These are phyloP conservation scores for Discostella stelligeroides DNA, from an alignment of 108 stramenopile genomes.

Conservation along the genomic window DNA sequence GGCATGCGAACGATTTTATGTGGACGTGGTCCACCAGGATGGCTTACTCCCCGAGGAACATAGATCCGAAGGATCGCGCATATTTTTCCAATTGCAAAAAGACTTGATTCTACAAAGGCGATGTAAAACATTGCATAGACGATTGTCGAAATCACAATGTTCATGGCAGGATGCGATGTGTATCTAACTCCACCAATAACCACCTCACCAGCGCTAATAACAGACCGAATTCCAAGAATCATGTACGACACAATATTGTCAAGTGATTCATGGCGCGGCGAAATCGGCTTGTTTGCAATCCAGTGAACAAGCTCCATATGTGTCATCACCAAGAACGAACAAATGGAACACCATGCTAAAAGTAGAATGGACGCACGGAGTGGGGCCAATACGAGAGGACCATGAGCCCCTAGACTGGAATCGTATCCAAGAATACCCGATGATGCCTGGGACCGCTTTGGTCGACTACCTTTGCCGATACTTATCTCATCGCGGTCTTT, in stretches of 20 bases:
- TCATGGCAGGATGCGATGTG: slow-evolving; percentile 3
- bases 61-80: slow-evolving; percentile 20
- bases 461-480: not conserved
- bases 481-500: not conserved
- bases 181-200: not conserved
- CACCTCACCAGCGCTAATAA: slow-evolving; percentile 1
- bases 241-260: slow-evolving; percentile 4
- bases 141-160: slow-evolving; percentile 18
- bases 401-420: slow-evolving; percentile 66
- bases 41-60: slow-evolving; percentile 55
- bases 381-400: slow-evolving; percentile 53
- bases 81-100: slow-evolving; percentile 24
- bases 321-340: slow-evolving; percentile 34
- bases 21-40: slow-evolving; percentile 77
- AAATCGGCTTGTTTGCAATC: not conserved
- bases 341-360: slow-evolving; percentile 40
- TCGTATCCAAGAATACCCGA: slow-evolving; percentile 74
- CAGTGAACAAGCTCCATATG: slow-evolving; percentile 24
- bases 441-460: not conserved
- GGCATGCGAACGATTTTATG: slow-evolving; percentile 73
- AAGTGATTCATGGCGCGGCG: slow-evolving; percentile 7
- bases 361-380: slow-evolving; percentile 43
- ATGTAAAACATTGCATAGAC: slow-evolving; percentile 23
- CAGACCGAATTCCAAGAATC: slow-evolving; percentile 11
- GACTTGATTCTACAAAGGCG: slow-evolving; percentile 16